Evolutionary conservation across 768 basidiomycete genomes (phyloP), one percentile per base, ranked within the genome.

Genomic region (Suillus discolor): DNA sequence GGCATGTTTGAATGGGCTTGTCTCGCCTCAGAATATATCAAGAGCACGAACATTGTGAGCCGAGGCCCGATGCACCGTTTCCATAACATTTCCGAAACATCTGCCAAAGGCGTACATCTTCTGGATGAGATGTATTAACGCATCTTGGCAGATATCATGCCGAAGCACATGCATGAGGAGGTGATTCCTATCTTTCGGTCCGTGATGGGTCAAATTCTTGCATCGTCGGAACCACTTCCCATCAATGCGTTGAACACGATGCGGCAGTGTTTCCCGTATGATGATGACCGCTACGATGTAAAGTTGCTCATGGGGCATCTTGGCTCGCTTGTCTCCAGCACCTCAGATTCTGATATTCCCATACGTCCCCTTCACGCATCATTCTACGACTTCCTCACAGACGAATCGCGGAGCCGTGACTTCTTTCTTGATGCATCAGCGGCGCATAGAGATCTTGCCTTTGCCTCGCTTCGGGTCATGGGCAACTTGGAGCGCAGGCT

Each of bases 311-410:
- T n/a, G n/a, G n/a, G n/a, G n/a, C n/a, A n/a, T n/a, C n/a, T n/a
- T n/a, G n/a, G n/a, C n/a, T n/a, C n/a, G n/a, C n/a, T n/a, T n/a
- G n/a, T n/a, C n/a, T n/a, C n/a, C n/a, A n/a, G 66, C 23, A 53
- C n/a, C 0, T 4, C 34, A 0, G 57, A 45, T 18, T 25, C 4
- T 0, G 9, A 36, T 13, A 64, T 15, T 3, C 61, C 67, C 7
- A 65, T 73, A 36, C 62, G 57, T 12, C 64, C 68, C 25, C 65
- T 75, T 6, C 75, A 77, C 36, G 53, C 71, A 3, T 77, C 75
- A 0, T 74, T 77, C 67, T 60, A 59, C 12, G 76, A 77, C 41
- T 77, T 72, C 62, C 67, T 75, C 20, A 61, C 39, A 2, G 61
- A 71, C 54, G 0, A 41, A 34, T 34, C 31, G 8, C 67, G 73